Evolutionary conservation across 23 red algal genomes (phyloP), one percentile per base, ranked within the genome.

Genomic region (Gracilaria caudata): DNA sequence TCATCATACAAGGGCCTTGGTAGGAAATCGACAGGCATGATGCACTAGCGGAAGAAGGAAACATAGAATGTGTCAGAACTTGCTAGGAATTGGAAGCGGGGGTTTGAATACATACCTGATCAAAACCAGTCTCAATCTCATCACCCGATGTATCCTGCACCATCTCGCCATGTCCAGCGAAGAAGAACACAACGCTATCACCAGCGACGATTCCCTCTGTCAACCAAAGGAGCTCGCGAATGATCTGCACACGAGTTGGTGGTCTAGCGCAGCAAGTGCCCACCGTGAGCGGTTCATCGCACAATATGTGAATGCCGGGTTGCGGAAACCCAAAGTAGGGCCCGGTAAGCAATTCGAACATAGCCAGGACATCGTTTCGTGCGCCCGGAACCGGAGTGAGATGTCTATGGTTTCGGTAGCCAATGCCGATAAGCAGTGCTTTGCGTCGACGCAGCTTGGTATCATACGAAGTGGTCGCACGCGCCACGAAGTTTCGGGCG

Each of bases 111-210:
- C 85, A 21, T 89, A 89, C 85, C 73, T 89, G 85, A 51, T 89
- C 85, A 29, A 77, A 47, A 26, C 85, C 85, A 64, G 72, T 89
- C 23, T 89, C 85, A 66, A 89, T 89, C 46, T 89, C 85, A 68
- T 89, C 85, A 40, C 85, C 85, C 7, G 85, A 89, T 28, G 53
- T 55, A 33, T 89, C 85, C 30, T 89, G 64, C 25, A 77, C 68
- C 47, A 89, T 75, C 37, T 89, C 85, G 6, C 85, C 85, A 40
- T 89, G 85, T 26, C 85, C 85, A 71, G 85, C 85, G 32, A 77
- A 89, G 85, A 89, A 89, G 54, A 89, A 89, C 10, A 89, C 71
- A 61, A 66, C 85, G 60, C 85, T 89, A 49, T 89, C 85, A 60
- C 85, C 85, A 0, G 24, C 29, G n/a, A 46, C 54, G 38, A 89